Evolutionary conservation across 148 eudicot species (phyloP), one percentile per base, ranked within the genome.

Genomic region (Vaccinium corymbosum): DNA sequence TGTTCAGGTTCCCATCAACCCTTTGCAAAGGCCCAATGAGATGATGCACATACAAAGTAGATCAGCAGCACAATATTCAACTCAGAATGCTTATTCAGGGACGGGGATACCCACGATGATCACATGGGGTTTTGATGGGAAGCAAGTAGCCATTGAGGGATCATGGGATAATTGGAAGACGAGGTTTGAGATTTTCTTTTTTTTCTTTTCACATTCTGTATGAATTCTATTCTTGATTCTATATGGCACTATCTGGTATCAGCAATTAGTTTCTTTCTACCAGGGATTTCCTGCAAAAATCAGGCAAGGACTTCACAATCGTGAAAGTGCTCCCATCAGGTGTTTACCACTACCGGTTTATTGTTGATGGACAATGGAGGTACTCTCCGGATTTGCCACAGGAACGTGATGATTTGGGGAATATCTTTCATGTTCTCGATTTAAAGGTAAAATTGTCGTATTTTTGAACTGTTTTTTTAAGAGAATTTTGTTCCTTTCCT

Each of bases 81-180:
- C 91, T 14, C 87, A 88, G 19, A 77, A 83, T 66, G 91, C 91
- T 64, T 92, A 89, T 73, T 84, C 78, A 48, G 97, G 90, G 85
- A 89, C 88, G 71, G 89, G 90, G 62, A 91, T 94, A 81, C 98
- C 97, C 3, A 91, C 94, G 27, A 90, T 93, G 94, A 91, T 95
- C 80, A 91, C 92, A 22, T 95, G 98, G 98, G 89, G 87, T 83
- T 87, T 87, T 76, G 93, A 89, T 81, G 98, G 91, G 76, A 92
- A 92, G 84, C 92, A 92, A 74, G 98, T 95, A 77, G 87, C 90
- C 57, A 90, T 95, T 71, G 94, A 92, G 89, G 98, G 98, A 6
- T 94, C 98, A 52, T 95, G 98, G 98, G 98, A 95, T 87, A 86
- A 90, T 73, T 95, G 98, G 98, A 92, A 89, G 84, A 88, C 94